Evolutionary conservation across 495 filamentous ascomycete genomes (phyloP).

Genomic region (Penicillium desertorum): DNA sequence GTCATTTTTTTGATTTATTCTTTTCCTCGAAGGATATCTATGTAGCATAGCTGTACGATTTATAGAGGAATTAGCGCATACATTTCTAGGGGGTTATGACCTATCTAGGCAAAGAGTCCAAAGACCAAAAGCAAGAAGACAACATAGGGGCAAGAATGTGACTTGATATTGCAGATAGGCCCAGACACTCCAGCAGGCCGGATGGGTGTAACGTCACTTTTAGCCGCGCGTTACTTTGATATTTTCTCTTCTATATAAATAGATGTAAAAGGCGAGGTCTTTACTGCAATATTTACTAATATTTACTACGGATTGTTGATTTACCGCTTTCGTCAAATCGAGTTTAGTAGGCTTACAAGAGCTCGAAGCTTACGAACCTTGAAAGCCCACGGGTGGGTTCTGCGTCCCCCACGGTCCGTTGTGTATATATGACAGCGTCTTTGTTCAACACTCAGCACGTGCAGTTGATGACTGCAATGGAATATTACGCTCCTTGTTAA

Average conservation of each 20-base stretch:
- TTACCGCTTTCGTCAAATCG: neutral
- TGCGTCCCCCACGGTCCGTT: slow-evolving; percentile 21
- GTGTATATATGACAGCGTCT: slow-evolving; percentile 28
- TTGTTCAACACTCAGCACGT: slow-evolving; percentile 18
- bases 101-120: neutral
- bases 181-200: slow-evolving; percentile 7
- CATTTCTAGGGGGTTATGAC: neutral
- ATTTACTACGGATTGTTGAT: neutral
- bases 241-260: neutral
- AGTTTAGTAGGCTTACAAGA: neutral
- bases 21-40: slow-evolving; percentile 21
- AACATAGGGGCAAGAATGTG: slow-evolving; percentile 11
- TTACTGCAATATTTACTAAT: neutral
- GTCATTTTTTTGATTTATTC: slow-evolving; percentile 2
- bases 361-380: neutral
- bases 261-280: neutral
- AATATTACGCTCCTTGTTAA: slow-evolving; percentile 15
- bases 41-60: slow-evolving; percentile 30
- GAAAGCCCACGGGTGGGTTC: slow-evolving; percentile 14
- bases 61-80: slow-evolving; percentile 4
- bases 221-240: slow-evolving; percentile 7
- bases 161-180: slow-evolving; percentile 5
- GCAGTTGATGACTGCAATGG: slow-evolving; percentile 25
- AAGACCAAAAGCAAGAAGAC: neutral
- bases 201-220: slow-evolving; percentile 6